Conservation (phyloP, 1,284 basidiomycete genomes). For the Ganoderma sp. region DNA sequence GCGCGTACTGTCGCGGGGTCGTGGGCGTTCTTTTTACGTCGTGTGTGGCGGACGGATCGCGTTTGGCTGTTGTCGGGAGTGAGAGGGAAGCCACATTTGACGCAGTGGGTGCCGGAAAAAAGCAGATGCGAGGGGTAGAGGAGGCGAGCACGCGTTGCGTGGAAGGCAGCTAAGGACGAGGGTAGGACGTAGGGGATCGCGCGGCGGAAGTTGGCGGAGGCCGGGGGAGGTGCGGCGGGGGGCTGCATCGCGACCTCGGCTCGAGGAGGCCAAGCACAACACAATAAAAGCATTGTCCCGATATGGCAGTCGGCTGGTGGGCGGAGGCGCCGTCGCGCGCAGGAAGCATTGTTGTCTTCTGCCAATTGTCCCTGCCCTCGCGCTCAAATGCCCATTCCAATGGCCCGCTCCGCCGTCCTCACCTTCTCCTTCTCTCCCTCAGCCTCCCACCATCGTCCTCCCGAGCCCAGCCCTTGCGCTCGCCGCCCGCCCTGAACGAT, state of each 20-base stretch:
- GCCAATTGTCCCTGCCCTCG: conserved; percentile 31
- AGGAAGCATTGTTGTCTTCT: conserved; percentile 30
- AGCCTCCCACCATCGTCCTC: conserved; percentile 14
- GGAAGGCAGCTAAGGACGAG: conserved; percentile 63
- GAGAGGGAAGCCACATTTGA: conserved; percentile 56
- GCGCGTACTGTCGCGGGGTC: conserved; percentile 20
- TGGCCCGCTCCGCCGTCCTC: conserved; percentile 19
- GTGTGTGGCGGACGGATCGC: conserved; percentile 34
- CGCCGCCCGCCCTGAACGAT: conserved; percentile 21
- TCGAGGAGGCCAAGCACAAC: conserved; percentile 11
- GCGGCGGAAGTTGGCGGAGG: conserved; percentile 53
- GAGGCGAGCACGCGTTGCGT: conserved; percentile 49
- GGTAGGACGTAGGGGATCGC: conserved; percentile 57
- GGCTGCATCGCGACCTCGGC: conserved; percentile 27
- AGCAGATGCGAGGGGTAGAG: conserved; percentile 40
- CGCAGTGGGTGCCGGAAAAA: conserved; percentile 48
- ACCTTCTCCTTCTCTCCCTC: conserved; percentile 6
- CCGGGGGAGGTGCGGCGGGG: conserved; percentile 8
- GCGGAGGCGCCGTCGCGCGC: conserved; percentile 21
- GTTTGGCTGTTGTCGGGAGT: conserved; percentile 39
- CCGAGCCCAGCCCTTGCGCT: conserved; percentile 16
- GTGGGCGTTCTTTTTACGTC: conserved; percentile 11
- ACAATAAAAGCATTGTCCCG: conserved; percentile 31
- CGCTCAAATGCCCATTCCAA: conserved; percentile 29
- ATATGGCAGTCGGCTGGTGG: conserved; percentile 30